These are phyloP conservation scores for Hyaloscypha variabilis DNA, from an alignment of 495 filamentous ascomycete species.

Conservation along the genomic window DNA sequence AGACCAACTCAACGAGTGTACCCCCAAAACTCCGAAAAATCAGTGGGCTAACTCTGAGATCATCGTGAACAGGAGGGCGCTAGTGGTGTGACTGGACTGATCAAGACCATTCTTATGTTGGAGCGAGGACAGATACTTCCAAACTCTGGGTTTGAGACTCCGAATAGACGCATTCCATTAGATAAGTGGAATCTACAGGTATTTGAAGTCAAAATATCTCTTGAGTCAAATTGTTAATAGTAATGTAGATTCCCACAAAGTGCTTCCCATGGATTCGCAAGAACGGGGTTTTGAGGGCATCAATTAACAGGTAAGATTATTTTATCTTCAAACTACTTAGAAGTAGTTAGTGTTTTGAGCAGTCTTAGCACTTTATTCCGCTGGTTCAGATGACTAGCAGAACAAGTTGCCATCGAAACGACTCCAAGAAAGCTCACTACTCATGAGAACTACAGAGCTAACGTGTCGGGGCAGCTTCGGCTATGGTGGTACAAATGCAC, in stretches of 20 bases:
- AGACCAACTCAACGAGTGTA: neutral
- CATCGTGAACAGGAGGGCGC: neutral
- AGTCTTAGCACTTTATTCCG: neutral
- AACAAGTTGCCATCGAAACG: neutral
- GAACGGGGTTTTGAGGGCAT: neutral
- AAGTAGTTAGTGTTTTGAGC: neutral
- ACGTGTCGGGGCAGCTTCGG: conserved; percentile 38
- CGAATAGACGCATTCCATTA: conserved; percentile 50
- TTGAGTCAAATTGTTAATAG: neutral
- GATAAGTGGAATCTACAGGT: conserved; percentile 49
- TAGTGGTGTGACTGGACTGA: conserved; percentile 33
- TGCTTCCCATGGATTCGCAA: neutral
- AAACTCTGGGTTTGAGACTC: conserved; percentile 52
- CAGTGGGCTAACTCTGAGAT: neutral
- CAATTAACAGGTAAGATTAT: neutral
- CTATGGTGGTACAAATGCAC: conserved; percentile 60
- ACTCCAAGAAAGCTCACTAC: neutral
- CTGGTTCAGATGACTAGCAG: neutral
- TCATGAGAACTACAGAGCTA: neutral
- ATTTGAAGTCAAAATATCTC: neutral
- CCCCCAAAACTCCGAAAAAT: neutral
- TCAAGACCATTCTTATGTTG: conserved; percentile 62
- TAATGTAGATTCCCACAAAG: neutral
- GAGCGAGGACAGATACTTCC: conserved; percentile 57
- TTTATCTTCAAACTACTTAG: neutral